phyloP scores from a whole-genome alignment of 305 asterid species.

The Fraxinus latifolia region DNA sequence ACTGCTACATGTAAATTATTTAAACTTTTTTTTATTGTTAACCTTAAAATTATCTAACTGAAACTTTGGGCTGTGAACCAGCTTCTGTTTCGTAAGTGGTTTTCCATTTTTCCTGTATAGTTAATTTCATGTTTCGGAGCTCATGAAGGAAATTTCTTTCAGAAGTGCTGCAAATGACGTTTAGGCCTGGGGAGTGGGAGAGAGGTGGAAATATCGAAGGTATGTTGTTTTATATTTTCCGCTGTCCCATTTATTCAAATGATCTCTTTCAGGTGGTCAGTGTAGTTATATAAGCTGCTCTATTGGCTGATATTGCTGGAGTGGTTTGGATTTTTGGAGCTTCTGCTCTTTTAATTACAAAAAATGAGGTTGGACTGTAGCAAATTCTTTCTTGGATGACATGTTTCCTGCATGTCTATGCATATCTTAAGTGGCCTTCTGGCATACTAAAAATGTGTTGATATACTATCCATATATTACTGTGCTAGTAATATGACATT shows the following conservation, averaged over 20 bases:
- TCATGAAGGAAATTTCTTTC: conserved; percentile 28
- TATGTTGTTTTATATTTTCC: conserved; percentile 27
- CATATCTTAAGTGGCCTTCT: conserved; percentile 5
- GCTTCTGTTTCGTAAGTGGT: background rate
- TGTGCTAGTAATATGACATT: background rate
- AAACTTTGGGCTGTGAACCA: conserved; percentile 10
- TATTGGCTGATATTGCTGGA: conserved; percentile 6
- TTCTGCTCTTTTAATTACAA: background rate
- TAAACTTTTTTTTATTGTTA: background rate
- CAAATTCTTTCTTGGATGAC: conserved; percentile 13
- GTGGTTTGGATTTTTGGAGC: conserved; percentile 14
- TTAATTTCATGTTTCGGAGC: conserved; percentile 17
- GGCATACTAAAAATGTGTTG: background rate
- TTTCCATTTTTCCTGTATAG: conserved; percentile 3
- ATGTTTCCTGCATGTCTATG: background rate
- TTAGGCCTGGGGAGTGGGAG: conserved; percentile 57
- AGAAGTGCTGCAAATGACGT: conserved; percentile 75
- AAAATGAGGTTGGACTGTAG: conserved; percentile 7
- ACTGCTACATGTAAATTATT: background rate
- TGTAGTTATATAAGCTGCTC: conserved; percentile 16
- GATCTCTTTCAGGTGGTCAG: background rate
- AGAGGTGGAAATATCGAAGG: conserved; percentile 64
- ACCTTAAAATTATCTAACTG: conserved; percentile 10
- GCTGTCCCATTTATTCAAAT: background rate
- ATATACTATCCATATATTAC: background rate